A percentile compares a stretch with the other conserved stretches of the same genome.
These are phyloP conservation scores for Fusarium albosuccineum DNA, from an alignment of 2,329 filamentous ascomycete genomes.

Conservation along the genomic window DNA sequence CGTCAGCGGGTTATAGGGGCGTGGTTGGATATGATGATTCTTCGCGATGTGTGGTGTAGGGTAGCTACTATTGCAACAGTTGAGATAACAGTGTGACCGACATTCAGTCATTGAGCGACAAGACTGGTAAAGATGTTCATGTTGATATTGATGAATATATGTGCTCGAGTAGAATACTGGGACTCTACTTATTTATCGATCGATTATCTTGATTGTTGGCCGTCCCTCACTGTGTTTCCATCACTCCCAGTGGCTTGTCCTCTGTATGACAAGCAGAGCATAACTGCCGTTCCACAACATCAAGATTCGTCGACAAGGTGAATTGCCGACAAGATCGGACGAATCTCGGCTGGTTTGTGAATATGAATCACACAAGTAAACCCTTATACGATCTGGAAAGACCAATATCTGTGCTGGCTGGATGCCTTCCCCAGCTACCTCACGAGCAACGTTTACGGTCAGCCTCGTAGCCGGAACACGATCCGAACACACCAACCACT, in stretches of 20 bases:
- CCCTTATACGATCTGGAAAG: not conserved
- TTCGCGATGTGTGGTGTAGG: conserved; percentile 21
- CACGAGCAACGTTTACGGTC: not conserved
- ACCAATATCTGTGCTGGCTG: not conserved
- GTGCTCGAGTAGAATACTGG: no score
- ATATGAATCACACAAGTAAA: not conserved
- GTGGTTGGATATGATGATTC: not conserved
- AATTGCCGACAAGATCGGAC: not conserved
- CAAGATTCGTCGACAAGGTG: not conserved
- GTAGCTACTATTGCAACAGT: conserved; percentile 6
- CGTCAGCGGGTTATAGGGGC: no score
- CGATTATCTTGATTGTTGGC: no score
- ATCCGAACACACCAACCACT: no score
- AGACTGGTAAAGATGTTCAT: not conserved
- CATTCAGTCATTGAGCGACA: not conserved
- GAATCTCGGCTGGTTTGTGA: no score
- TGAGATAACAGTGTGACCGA: not conserved
- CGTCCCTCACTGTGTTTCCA: no score
- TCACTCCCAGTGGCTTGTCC: no score
- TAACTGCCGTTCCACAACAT: conserved; percentile 7
- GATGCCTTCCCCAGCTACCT: not conserved
- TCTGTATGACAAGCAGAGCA: not conserved
- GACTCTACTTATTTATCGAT: no score
- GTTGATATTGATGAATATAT: no score
- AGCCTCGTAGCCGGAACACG: no score